Evolutionary conservation across 306 rosid genomes (phyloP).

Genomic region (Malus domestica): DNA sequence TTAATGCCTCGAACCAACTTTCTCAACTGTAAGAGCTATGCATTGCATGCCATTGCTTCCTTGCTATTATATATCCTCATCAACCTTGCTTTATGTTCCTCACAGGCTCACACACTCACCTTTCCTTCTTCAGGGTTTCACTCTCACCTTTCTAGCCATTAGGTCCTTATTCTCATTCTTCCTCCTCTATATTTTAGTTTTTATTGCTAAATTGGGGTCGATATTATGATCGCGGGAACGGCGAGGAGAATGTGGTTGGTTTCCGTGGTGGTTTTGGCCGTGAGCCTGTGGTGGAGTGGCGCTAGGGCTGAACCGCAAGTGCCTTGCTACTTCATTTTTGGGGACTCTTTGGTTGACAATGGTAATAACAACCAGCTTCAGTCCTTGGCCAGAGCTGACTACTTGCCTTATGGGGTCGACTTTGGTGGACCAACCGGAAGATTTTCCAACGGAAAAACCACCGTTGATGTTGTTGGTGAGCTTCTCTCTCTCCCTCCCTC

Average conservation of each 20-base stretch:
- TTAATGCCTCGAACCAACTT: slow-evolving; percentile 54
- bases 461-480: slow-evolving; percentile 69
- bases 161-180: not conserved
- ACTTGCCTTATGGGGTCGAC: slow-evolving; percentile 80
- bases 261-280: slow-evolving; percentile 12
- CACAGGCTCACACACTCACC: not conserved
- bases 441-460: slow-evolving; percentile 82
- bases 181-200: not conserved
- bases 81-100: slow-evolving; percentile 15
- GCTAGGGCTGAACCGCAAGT: slow-evolving; percentile 51
- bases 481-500: not conserved
- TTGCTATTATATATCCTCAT: slow-evolving; percentile 27
- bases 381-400: slow-evolving; percentile 76
- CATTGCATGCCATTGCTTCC: not conserved
- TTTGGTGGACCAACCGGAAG: slow-evolving; percentile 78
- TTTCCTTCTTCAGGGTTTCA: not conserved
- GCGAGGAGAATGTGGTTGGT: slow-evolving; percentile 2
- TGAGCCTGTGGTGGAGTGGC: slow-evolving; percentile 23
- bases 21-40: slow-evolving; percentile 37
- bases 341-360: slow-evolving; percentile 85
- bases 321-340: slow-evolving; percentile 89
- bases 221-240: not conserved
- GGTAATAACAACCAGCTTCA: slow-evolving; percentile 75
- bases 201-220: not conserved
- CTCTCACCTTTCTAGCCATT: not conserved